Evolutionary conservation across 441 rosid genomes (phyloP), one percentile per base, ranked within the genome.

Genomic region (Mallotus japonicus): DNA sequence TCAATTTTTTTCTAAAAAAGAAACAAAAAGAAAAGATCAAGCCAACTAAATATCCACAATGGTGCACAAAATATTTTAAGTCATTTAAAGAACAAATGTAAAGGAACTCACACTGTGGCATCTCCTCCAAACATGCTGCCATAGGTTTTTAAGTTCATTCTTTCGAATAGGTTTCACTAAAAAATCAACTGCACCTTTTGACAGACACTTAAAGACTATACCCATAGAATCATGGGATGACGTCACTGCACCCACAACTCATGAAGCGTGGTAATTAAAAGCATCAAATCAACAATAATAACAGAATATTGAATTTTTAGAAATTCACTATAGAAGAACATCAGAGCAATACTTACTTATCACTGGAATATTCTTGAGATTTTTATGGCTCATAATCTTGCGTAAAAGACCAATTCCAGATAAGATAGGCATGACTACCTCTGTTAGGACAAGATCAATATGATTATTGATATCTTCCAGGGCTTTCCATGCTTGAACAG

Each of bases 61-160:
- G 15, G 34, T 24, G 12, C 13, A 24, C 13, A 57, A 22, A 8
- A 32, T 32, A 57, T 20, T 20, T 60, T 14, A 24, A 13, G 5
- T 28, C 20, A 4, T 62, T n/a, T 37, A 11, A 62, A 62, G 44
- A 34, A 62, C 47, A 62, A 37, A 34, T n/a, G 20, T 24, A 70
- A 14, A 53, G 47, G 56, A 72, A 87, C 91, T 85, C 82, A 87
- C 89, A 79, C 86, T 85, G 76, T 89, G 92, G 80, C 95, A 88
- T 87, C 85, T 88, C 81, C 96, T 88, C 96, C 98, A 94, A 82
- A 94, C 89, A 75, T 92, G 97, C 84, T 94, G 98, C 96, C 98
- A 94, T 34, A 92, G 90, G 73, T 83, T 94, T 80, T 89, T 90
- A 67, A 94, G 88, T 76, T 92, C 96, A 72, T 94, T 94, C 88